These are phyloP conservation scores for Neurospora tetraspora DNA, from an alignment of 495 filamentous ascomycete species.

Conservation along the genomic window DNA sequence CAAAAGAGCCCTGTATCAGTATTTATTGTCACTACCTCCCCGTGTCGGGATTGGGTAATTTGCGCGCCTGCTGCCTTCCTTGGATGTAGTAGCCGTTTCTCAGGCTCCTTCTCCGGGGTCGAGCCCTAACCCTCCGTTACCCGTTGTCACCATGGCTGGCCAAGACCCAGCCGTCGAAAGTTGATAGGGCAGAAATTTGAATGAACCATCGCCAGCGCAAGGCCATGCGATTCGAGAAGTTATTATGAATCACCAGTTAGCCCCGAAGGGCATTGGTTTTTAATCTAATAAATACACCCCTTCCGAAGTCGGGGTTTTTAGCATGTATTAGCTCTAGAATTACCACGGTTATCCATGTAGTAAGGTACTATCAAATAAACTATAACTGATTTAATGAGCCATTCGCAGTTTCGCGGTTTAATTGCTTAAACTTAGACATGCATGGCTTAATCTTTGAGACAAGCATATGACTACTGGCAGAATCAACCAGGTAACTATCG, in stretches of 20 bases:
- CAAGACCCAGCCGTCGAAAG: conserved; percentile 49
- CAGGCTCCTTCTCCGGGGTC: conserved; percentile 34
- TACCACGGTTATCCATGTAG: conserved; percentile 65
- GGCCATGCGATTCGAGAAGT: conserved; percentile 56
- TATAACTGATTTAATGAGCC: conserved; percentile 65
- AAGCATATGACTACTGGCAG: conserved; percentile 65
- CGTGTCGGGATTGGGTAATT: conserved; percentile 43
- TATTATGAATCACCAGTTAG: conserved; percentile 56
- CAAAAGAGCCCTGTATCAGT: conserved; percentile 48
- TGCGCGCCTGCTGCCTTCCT: conserved; percentile 38
- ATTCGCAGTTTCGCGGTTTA: conserved; percentile 64
- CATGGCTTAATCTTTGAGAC: conserved; percentile 68
- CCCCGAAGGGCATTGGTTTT: conserved; percentile 55
- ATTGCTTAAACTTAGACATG: conserved; percentile 63
- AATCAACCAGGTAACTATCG: conserved; percentile 60
- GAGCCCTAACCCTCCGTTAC: conserved; percentile 46
- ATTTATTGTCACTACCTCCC: conserved; percentile 42
- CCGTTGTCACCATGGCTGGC: conserved; percentile 42
- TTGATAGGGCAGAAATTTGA: conserved; percentile 61
- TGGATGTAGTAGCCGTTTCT: conserved; percentile 38
- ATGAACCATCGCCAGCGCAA: conserved; percentile 55
- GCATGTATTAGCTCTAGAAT: conserved; percentile 69
- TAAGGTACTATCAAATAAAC: conserved; percentile 66
- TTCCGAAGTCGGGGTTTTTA: conserved; percentile 55
- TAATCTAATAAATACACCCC: conserved; percentile 64